Percentiles rank a stretch among this genome's conserved stretches.
phyloP scores from a whole-genome alignment of 2,329 filamentous ascomycete genomes.

The Hymenoscyphus repandus region DNA sequence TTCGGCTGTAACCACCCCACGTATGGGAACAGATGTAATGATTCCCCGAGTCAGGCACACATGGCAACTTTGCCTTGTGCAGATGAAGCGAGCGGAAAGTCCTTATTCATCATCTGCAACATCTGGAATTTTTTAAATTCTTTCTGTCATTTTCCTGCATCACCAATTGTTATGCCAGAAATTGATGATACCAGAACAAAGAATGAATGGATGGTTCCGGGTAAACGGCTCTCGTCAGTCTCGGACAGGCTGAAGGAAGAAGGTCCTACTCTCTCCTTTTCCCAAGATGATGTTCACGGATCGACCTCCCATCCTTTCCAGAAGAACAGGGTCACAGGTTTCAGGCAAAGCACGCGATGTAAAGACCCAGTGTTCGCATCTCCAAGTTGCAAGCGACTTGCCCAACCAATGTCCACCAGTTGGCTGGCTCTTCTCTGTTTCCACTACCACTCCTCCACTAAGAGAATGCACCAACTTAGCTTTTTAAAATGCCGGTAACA shows the following conservation, averaged over 20 bases:
- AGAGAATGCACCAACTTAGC: too few relatives aligned
- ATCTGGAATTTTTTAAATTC: not conserved
- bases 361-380: not conserved
- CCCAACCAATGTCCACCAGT: not conserved
- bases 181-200: not conserved
- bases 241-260: slow-evolving; percentile 2
- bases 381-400: not conserved
- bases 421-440: not conserved
- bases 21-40: not conserved
- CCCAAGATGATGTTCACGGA: not conserved
- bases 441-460: too few relatives aligned
- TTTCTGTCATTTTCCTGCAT: not conserved
- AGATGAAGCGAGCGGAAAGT: not conserved
- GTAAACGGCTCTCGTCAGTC: not conserved
- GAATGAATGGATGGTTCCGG: not conserved
- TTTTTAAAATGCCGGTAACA: too few relatives aligned
- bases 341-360: slow-evolving; percentile 9
- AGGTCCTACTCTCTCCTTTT: not conserved
- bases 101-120: not conserved
- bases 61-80: not conserved
- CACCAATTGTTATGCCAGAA: not conserved
- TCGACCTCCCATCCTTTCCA: slow-evolving; percentile 1
- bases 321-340: not conserved
- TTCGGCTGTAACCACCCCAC: not conserved
- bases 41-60: not conserved